Base-by-base conservation (phyloP, 2,329 filamentous ascomycete species). In the Didymella pomorum region DNA sequence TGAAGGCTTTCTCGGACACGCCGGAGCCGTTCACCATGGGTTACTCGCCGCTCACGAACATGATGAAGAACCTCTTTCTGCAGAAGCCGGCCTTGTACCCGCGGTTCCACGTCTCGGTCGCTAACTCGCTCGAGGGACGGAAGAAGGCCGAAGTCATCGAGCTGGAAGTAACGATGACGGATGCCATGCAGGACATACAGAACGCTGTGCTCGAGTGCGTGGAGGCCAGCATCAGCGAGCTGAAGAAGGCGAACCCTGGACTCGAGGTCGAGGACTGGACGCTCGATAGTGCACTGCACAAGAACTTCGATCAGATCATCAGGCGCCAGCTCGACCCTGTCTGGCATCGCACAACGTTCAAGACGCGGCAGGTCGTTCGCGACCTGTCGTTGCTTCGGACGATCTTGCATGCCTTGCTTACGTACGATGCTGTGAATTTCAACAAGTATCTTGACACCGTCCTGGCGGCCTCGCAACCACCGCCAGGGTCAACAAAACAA, bases 241-340 rank as follows among this genome's bases (percentile, higher is more conserved):
- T 99, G 42, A 96, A 94, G 75, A 98, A 96, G 79, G 86, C 87
- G 18, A 98, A 97, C 71, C 85, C 88, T 1, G 93, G 93, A 2
- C 81, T 99, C 7, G 94, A 98, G 67, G 93, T 98, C 87, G 93
- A 96, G 59, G 93, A 97, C 71, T 98, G 94, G 94, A 97, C 92
- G 48, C 82, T 97, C 18, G 94, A 98, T 76, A 97, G 91, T 71
- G 94, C 94, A 33, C 79, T 98, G 60, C 90, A 97, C 65, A 91
- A 90, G 71, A 96, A 93, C 70, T 99, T 99, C 75, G 95, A 98
- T 74, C 82, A 91, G 60, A 89, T 93, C 54, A 88, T 99, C 49
- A 86, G 94, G 61, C 86, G 93, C 57, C 95, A 99, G 76, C 81
- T 99, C 18, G 93, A 98, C 71, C 93, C 94, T 4, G 93, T 98